Evolutionary conservation across 495 filamentous ascomycete species (phyloP), one percentile per base, ranked within the genome.

Genomic region (Neurospora sublineolata): DNA sequence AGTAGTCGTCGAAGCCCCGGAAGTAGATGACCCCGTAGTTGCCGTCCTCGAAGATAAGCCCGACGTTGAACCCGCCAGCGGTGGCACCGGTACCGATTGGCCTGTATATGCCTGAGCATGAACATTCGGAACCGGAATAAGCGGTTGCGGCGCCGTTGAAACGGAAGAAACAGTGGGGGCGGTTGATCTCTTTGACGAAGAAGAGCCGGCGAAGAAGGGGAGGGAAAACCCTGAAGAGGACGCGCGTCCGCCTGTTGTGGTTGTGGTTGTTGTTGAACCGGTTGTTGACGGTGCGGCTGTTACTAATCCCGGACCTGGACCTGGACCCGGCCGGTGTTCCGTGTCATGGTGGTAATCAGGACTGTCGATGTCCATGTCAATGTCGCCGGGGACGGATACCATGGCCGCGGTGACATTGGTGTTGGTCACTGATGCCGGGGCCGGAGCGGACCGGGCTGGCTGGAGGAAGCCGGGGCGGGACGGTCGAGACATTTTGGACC

Each of bases 371-470:
- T 58, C 30, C 27, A 37, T 14, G 20, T 60, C 23, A 9, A 60
- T 12, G 23, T 64, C 52, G 52, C 52, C 6, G 52, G 52, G 38
- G 68, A 20, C 6, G 71, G 33, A 38, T 41, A 46, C 5, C 46
- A 68, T 64, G 12, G 67, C 67, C 4, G 37, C 73, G 5, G 16
- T 44, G 7, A 70, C 67, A n/a, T 70, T 74, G 52, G 72, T 67
- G 68, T 36, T 70, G 27, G 72, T 74, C 9, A 71, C 64, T 10
- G 74, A 69, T 4, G 72, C 70, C 3, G 74, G 68, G 18, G 70
- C 68, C 20, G 74, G 58, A 46, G 52, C 52, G 3, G 52, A 64
- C 52, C 52, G 52, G 27, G 52, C 52, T 64, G 52, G 27, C 3
- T 33, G 52, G 1, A 64, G 52, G 14, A 64, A 64, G 52, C 9